Percentiles rank a stretch among this genome's conserved stretches.
Conservation (phyloP, 805 yeast species). For the Wickerhamiella sergipiensis region DNA sequence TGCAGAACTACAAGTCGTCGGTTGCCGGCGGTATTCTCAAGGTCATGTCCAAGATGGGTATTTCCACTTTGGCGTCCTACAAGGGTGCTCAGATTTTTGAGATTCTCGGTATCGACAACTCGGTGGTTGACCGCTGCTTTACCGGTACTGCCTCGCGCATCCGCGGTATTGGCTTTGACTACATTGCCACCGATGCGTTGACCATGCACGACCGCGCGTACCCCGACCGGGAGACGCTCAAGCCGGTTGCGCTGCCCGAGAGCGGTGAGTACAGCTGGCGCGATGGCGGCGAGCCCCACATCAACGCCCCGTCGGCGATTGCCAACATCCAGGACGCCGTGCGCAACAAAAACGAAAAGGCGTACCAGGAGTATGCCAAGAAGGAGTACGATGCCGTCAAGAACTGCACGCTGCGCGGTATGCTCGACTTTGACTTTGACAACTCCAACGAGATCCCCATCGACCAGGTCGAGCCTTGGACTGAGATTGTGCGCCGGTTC, state of each 20-base stretch:
- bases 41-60: constrained; percentile 99
- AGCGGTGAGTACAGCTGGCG: constrained; percentile 98
- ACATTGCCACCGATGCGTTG: constrained; percentile 92
- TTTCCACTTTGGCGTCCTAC: constrained; percentile 93
- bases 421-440: constrained; percentile 79
- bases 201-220: constrained; percentile 85
- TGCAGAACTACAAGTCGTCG: constrained; percentile 71
- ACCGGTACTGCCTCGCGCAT: constrained; percentile 97
- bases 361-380: constrained; percentile 80
- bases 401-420: constrained; percentile 87
- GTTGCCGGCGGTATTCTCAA: constrained; percentile 84
- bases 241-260: constrained; percentile 71
- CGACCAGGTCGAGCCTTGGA: constrained; percentile 99
- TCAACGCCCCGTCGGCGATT: constrained; percentile 88
- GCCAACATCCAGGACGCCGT: constrained; percentile 98
- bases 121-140: constrained; percentile 89
- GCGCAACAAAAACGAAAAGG: constrained; percentile 84
- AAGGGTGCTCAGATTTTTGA: constrained; percentile 98
- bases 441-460: constrained; percentile 65
- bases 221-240: constrained; percentile 60
- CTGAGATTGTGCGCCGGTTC: constrained; percentile 92
- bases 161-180: constrained; percentile 88
- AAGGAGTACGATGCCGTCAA: constrained; percentile 84
- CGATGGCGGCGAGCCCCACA: constrained; percentile 94
- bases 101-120: constrained; percentile 88